These are phyloP conservation scores for Ophiostoma ulmi DNA, from an alignment of 2,329 filamentous ascomycete genomes.

Conservation along the genomic window DNA sequence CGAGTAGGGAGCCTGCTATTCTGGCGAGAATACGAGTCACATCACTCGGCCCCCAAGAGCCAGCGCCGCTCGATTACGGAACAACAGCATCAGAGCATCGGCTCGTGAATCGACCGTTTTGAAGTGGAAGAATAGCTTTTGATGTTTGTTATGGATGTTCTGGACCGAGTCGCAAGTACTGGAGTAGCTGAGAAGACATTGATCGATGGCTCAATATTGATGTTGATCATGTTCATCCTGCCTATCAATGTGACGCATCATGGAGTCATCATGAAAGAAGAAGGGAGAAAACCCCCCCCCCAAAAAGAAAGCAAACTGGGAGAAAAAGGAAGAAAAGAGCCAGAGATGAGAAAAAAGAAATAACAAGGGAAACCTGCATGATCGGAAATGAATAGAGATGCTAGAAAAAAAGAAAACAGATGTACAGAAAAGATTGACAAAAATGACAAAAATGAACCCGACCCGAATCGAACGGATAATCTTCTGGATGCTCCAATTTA, in stretches of 20 bases:
- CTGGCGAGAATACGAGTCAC: background rate
- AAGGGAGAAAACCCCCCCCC: background rate
- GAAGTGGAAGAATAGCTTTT: background rate
- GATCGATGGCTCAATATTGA: background rate
- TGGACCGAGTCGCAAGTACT: too few relatives aligned
- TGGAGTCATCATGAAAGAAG: background rate
- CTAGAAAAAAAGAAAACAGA: background rate
- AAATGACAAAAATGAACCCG: slow-evolving; percentile 8
- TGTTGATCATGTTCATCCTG: background rate
- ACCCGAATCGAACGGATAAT: slow-evolving; percentile 17
- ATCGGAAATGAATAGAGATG: background rate
- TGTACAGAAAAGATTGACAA: background rate
- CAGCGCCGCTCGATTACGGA: background rate
- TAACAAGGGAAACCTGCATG: background rate
- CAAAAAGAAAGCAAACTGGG: background rate
- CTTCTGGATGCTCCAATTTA: slow-evolving; percentile 10
- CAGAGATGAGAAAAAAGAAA: background rate
- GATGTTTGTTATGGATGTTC: background rate
- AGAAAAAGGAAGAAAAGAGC: background rate
- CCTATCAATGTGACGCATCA: slow-evolving; percentile 1
- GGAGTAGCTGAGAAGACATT: background rate
- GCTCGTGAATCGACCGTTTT: background rate
- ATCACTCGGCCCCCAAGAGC: background rate
- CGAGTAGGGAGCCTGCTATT: background rate
- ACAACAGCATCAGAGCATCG: background rate